These are phyloP conservation scores for Saccharomycopsis sp. DNA, from an alignment of 805 yeast species.

Conservation along the genomic window DNA sequence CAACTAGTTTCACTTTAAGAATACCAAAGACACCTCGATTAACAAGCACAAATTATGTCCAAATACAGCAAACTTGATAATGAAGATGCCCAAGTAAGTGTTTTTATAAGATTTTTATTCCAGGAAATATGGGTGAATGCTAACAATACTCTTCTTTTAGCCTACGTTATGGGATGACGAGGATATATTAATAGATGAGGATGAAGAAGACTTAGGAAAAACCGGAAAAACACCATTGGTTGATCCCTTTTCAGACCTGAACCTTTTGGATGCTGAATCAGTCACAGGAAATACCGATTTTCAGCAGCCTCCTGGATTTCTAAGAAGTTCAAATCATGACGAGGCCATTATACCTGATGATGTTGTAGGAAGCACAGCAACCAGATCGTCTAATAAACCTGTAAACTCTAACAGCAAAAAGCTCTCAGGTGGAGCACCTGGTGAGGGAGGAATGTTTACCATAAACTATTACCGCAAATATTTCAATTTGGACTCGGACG, in stretches of 20 bases:
- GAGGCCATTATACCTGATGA: not conserved
- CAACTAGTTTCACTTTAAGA: no score
- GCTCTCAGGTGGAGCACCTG: slow-evolving; percentile 26
- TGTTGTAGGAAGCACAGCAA: not conserved
- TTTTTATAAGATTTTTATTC: not conserved
- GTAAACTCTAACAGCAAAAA: not conserved
- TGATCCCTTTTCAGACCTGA: not conserved
- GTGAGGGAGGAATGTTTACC: slow-evolving; percentile 44
- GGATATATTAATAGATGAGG: not conserved
- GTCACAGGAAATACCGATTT: not conserved
- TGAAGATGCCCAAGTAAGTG: not conserved
- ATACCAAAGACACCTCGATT: no score
- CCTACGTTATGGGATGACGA: slow-evolving; percentile 1
- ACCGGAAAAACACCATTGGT: not conserved
- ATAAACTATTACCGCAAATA: slow-evolving; percentile 55
- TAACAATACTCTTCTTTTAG: not conserved
- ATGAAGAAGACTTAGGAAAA: not conserved
- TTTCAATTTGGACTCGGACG: slow-evolving; percentile 63
- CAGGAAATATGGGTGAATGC: not conserved
- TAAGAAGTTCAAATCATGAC: not conserved
- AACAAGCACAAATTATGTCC: no score
- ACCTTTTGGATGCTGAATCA: not conserved
- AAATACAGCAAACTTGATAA: not conserved
- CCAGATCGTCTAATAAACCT: not conserved
- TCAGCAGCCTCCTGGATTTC: not conserved